phyloP scores from a whole-genome alignment of 768 basidiomycete genomes.

The Boletus vinaceobasis region DNA sequence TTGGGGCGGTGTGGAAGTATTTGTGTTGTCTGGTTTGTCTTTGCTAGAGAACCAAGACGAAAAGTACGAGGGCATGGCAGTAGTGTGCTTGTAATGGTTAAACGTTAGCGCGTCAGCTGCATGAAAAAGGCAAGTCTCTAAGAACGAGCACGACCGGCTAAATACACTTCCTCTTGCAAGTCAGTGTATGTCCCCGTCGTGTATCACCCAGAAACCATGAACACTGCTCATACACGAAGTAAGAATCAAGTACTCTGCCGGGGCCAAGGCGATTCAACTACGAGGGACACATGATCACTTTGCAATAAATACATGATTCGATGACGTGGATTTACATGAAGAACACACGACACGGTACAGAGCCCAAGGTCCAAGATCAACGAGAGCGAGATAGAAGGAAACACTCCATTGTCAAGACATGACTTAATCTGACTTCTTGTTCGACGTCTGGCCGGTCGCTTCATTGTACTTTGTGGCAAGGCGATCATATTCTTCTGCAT shows the following conservation, averaged over 20 bases:
- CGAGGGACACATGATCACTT: neutral
- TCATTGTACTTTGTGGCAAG: conserved; percentile 76
- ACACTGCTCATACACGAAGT: too few species aligned
- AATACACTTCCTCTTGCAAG: too few species aligned
- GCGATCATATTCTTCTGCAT: conserved; percentile 77
- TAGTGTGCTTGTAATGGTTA: neutral
- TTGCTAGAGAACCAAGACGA: conserved; percentile 10
- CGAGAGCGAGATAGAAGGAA: neutral
- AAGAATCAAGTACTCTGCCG: neutral
- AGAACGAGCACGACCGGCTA: neutral
- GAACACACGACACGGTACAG: neutral
- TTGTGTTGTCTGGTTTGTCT: neutral
- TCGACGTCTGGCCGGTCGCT: conserved; percentile 53
- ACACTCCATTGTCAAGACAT: neutral
- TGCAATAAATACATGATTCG: neutral
- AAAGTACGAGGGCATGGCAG: neutral
- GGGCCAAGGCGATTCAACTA: neutral
- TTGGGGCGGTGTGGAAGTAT: neutral
- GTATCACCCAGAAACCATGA: too few species aligned
- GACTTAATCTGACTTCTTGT: conserved; percentile 66
- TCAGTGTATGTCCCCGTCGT: neutral
- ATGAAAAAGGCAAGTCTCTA: conserved; percentile 2
- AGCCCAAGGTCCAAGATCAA: neutral
- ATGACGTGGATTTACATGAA: neutral
- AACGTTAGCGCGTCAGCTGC: neutral